A percentile compares a stretch with the other conserved stretches of the same genome.
These are phyloP conservation scores for Trapa bicornis DNA, from an alignment of 345 rosid species.

Conservation along the genomic window DNA sequence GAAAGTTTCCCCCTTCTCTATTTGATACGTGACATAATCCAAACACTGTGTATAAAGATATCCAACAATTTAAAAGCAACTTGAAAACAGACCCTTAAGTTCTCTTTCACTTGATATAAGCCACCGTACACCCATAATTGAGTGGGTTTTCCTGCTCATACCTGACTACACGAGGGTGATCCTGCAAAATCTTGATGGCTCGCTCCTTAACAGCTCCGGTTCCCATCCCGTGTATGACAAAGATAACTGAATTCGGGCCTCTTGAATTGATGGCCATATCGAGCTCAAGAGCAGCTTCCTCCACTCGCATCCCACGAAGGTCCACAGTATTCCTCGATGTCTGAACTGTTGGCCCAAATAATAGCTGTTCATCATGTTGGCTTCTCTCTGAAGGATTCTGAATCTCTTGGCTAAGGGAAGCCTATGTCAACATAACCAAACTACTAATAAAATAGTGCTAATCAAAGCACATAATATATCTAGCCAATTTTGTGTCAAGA, in stretches of 20 bases:
- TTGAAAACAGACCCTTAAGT: not conserved
- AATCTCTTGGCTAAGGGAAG: constrained; percentile 22
- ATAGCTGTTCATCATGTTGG: constrained; percentile 18
- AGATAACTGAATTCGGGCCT: constrained; percentile 40
- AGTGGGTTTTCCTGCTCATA: constrained; percentile 60
- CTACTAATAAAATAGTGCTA: not conserved
- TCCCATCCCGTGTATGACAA: constrained; percentile 75
- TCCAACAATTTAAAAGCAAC: not conserved
- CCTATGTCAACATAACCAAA: constrained; percentile 12
- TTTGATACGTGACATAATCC: too few species aligned
- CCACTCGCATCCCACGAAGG: constrained; percentile 70
- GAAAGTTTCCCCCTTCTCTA: too few species aligned
- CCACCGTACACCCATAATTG: constrained; percentile 87
- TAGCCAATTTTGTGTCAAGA: too few species aligned
- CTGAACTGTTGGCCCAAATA: constrained; percentile 37
- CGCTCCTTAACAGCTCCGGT: constrained; percentile 61
- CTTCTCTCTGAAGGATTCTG: constrained; percentile 9
- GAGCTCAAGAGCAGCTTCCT: constrained; percentile 62
- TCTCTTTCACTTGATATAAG: constrained; percentile 48
- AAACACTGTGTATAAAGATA: too few species aligned
- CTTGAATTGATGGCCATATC: constrained; percentile 46
- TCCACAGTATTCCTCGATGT: constrained; percentile 72
- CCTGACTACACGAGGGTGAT: constrained; percentile 48
- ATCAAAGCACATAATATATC: not conserved
- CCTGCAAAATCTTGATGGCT: constrained; percentile 41